phyloP scores from a whole-genome alignment of 2,329 filamentous ascomycete species.

The Ustilaginoidea virens region DNA sequence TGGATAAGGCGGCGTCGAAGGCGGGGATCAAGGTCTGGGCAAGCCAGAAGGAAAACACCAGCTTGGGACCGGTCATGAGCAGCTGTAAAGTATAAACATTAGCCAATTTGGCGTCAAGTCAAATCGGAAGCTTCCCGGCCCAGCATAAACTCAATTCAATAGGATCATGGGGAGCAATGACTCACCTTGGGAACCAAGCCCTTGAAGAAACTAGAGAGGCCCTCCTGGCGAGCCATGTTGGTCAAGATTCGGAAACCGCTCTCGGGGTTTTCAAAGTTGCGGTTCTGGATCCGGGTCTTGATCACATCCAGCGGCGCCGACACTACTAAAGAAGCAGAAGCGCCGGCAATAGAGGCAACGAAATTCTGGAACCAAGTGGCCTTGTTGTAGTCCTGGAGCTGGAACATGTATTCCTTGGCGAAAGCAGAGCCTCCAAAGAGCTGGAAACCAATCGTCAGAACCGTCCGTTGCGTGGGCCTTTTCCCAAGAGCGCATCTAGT shows the following conservation, averaged over 20 bases:
- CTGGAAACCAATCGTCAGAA: constrained; percentile 24
- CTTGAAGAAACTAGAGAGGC: constrained; percentile 85
- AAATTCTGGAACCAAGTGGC: constrained; percentile 95
- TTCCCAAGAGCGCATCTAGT: too few relatives aligned
- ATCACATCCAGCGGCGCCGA: constrained; percentile 95
- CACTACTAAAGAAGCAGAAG: constrained; percentile 85
- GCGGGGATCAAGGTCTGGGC: constrained; percentile 94
- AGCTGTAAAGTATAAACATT: constrained; percentile 35
- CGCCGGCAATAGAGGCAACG: constrained; percentile 86
- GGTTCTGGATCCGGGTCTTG: constrained; percentile 96
- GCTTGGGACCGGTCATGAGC: constrained; percentile 96
- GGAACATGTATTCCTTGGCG: constrained; percentile 91
- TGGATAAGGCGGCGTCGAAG: constrained; percentile 43
- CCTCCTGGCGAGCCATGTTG: constrained; percentile 90
- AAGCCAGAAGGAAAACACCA: constrained; percentile 99
- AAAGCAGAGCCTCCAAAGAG: constrained; percentile 96
- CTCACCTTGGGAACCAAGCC: constrained; percentile 74
- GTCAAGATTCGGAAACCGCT: constrained; percentile 80
- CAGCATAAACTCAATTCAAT: too few relatives aligned
- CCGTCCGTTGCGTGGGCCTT: not conserved
- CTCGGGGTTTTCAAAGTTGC: constrained; percentile 97
- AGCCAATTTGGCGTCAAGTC: constrained; percentile 8
- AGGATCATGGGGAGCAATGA: too few relatives aligned
- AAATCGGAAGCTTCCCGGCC: constrained; percentile 1
- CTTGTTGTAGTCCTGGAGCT: constrained; percentile 85